Evolutionary conservation across 352 stramenopile species (phyloP).

Genomic region (Globisporangium irregulare): DNA sequence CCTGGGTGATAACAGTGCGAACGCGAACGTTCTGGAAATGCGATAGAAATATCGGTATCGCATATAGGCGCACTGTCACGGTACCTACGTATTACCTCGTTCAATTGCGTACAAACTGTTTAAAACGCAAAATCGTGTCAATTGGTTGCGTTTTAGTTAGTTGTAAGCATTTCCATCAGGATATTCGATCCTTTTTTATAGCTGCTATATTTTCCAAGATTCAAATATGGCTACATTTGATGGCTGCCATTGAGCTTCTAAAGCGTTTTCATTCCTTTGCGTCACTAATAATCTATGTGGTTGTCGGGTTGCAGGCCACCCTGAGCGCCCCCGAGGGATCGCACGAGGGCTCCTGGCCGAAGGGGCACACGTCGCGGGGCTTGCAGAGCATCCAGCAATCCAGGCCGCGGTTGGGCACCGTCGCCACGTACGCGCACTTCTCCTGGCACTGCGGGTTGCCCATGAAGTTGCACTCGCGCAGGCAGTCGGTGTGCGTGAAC

Average conservation of each 20-base stretch:
- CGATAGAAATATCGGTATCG: neutral
- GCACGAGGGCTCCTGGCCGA: constrained; percentile 13
- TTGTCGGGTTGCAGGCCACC: neutral
- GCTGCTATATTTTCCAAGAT: too few species aligned
- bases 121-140: too few species aligned
- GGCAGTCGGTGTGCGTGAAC: constrained; percentile 20
- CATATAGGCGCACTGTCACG: neutral
- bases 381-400: constrained; percentile 28
- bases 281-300: neutral
- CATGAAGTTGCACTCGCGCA: constrained; percentile 23
- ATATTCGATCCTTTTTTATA: too few species aligned
- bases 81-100: neutral
- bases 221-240: too few species aligned
- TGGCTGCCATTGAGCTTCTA: too few species aligned
- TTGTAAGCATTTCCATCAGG: too few species aligned
- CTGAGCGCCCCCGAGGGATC: constrained; percentile 6
- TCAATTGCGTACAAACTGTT: too few species aligned
- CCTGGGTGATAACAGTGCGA: neutral
- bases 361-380: constrained; percentile 13
- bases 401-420: constrained; percentile 17
- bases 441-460: constrained; percentile 16
- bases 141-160: too few species aligned
- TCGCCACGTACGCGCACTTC: constrained; percentile 19
- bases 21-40: neutral
- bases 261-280: too few species aligned